These are phyloP conservation scores for Pichia sp. DNA, from an alignment of 1,139 yeast genomes.

Conservation along the genomic window DNA sequence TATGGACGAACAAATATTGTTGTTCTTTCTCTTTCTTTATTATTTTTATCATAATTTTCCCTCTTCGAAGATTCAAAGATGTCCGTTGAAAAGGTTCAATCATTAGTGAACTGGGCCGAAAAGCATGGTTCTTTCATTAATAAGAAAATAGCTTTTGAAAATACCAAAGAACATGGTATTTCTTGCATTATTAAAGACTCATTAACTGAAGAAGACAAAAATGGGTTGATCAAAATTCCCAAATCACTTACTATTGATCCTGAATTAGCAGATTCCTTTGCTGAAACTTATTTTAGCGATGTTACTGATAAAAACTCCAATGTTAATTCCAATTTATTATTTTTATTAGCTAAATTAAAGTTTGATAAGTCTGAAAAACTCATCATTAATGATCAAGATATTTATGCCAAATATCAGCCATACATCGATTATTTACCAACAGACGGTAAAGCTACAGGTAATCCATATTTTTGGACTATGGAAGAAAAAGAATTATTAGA, in stretches of 20 bases:
- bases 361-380: conserved; percentile 26
- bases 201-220: conserved; percentile 7
- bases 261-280: conserved; percentile 38
- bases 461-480: conserved; percentile 61
- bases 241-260: conserved; percentile 23
- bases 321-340: conserved; percentile 41
- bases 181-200: conserved; percentile 19
- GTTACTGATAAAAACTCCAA: conserved; percentile 19
- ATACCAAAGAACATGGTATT: conserved; percentile 19
- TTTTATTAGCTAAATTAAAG: conserved; percentile 41
- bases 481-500: conserved; percentile 43
- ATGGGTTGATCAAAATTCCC: conserved; percentile 23
- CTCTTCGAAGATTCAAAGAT: too few species aligned
- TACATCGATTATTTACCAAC: conserved; percentile 58
- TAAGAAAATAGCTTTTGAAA: conserved; percentile 30
- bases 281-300: conserved; percentile 23
- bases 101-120: conserved; percentile 41
- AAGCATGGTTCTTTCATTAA: conserved; percentile 43
- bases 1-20: too few species aligned
- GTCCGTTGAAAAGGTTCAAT: conserved; percentile 3
- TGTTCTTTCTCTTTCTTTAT: too few species aligned
- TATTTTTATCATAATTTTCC: too few species aligned
- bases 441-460: conserved; percentile 37
- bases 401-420: conserved; percentile 29
- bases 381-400: conserved; percentile 10